Evolutionary conservation across 202 grass and related monocot genomes (phyloP), one percentile per base, ranked within the genome.

Genomic region (Panicum hallii): DNA sequence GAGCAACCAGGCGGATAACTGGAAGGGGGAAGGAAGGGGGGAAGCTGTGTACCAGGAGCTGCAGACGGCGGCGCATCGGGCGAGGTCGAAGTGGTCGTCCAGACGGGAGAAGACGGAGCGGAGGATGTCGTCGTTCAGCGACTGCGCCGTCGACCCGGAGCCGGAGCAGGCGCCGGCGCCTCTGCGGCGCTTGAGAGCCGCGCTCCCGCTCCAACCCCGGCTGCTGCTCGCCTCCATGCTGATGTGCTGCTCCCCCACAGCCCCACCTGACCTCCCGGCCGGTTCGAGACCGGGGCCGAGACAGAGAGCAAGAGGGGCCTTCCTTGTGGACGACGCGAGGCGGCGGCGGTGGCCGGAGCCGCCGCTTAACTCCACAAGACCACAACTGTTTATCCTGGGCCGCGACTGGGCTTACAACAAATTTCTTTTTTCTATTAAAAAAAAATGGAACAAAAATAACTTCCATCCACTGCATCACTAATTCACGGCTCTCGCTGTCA

Each of bases 51-150:
- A 98, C 95, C 95, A 98, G 77, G 93, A 90, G 9, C 32, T 89
- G 89, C 95, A 98, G 87, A 98, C 91, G 63, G 91, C 89, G 74
- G 93, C 95, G 89, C 95, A 98, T 58, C 88, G 95, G 22, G 90
- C 91, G 73, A 98, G 89, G 74, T 93, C 95, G 75, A 98, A 98
- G 77, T 95, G 95, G 80, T 98, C 85, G 68, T 83, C 89, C 20
- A 98, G 77, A 60, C 80, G 87, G 68, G 91, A 89, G 85, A 98
- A 93, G 74, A 93, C 70, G 55, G 83, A 80, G 66, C 89, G 92
- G 89, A 98, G 89, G 63, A 76, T 70, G 63, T 98, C 95, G 82
- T 89, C 60, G 75, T 77, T 90, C 17, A 95, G 83, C 53, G 85
- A 84, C 17, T 86, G 77, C 72, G 81, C 70, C 43, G 85, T 73